A percentile compares a stretch with the other conserved stretches of the same genome.
Conservation (phyloP, 225 moss, liverwort and hornwort species). For the Marchantia paleacea region DNA sequence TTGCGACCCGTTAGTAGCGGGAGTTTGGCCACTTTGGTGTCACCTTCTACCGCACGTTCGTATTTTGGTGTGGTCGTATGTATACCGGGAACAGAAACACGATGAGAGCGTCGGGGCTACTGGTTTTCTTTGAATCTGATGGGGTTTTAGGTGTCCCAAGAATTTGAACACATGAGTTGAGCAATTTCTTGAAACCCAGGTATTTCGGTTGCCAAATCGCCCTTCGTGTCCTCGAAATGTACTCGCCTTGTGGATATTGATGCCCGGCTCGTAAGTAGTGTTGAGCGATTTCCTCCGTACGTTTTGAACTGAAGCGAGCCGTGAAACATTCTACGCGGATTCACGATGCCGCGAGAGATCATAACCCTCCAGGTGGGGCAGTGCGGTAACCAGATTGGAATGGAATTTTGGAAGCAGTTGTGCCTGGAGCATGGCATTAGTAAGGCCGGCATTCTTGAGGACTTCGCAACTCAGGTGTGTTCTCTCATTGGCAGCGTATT, state of each 20-base stretch:
- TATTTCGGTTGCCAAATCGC: neutral
- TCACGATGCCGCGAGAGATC: slow-evolving; percentile 91
- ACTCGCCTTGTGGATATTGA: neutral
- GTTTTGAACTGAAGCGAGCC: neutral
- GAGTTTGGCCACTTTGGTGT: neutral
- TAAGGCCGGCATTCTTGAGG: slow-evolving; percentile 95
- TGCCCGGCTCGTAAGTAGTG: neutral
- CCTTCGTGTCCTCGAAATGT: neutral
- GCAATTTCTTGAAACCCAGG: neutral
- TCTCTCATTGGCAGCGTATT: neutral
- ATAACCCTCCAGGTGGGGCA: slow-evolving; percentile 98
- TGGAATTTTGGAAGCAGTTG: slow-evolving; percentile 99
- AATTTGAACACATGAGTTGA: neutral
- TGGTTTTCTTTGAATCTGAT: neutral
- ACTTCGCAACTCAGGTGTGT: slow-evolving; percentile 90
- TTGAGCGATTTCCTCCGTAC: neutral
- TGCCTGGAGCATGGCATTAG: slow-evolving; percentile 99
- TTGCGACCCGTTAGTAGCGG: neutral
- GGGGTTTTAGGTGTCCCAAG: neutral
- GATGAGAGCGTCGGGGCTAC: neutral
- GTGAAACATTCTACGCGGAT: neutral
- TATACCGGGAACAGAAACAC: no score
- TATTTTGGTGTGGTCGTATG: neutral
- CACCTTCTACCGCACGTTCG: neutral
- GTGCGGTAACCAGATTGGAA: slow-evolving; percentile 99